These are phyloP conservation scores for Vaccinium macrocarpon DNA, from an alignment of 148 eudicot genomes.

Conservation along the genomic window DNA sequence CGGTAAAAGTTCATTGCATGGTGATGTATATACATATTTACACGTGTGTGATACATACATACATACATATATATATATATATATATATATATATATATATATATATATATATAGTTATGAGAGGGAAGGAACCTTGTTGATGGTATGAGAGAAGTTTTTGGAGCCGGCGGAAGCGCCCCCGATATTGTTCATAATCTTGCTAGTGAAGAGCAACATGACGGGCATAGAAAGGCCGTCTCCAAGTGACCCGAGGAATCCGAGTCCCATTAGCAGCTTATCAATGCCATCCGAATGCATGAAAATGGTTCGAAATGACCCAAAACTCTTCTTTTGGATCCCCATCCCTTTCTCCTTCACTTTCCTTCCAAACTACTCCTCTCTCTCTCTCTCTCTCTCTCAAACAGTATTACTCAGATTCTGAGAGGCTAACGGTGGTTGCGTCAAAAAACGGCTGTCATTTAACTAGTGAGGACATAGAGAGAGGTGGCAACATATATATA, in stretches of 20 bases:
- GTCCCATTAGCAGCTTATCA: conserved; percentile 52
- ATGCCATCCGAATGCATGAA: conserved; percentile 72
- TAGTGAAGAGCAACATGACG: conserved; percentile 37
- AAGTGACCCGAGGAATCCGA: conserved; percentile 59
- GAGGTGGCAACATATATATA: background rate
- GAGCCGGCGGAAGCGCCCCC: conserved; percentile 30
- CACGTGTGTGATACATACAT: too few relatives aligned
- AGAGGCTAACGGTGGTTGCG: background rate
- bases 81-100: too few relatives aligned
- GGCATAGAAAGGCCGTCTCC: conserved; percentile 80
- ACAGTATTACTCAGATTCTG: background rate
- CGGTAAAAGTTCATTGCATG: too few relatives aligned
- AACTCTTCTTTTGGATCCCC: conserved; percentile 21
- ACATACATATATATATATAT: too few relatives aligned
- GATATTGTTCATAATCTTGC: conserved; percentile 67
- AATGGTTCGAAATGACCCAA: conserved; percentile 48
- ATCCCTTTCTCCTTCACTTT: conserved; percentile 6
- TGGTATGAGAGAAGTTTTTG: conserved; percentile 28
- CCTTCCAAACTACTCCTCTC: background rate
- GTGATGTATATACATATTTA: too few relatives aligned
- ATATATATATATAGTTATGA: background rate
- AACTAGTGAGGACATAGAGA: background rate
- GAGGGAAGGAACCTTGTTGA: conserved; percentile 49
- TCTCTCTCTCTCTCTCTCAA: background rate
- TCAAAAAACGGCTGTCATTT: background rate